Evolutionary conservation across 2,329 filamentous ascomycete species (phyloP).

Genomic region (Colletotrichum sp.): DNA sequence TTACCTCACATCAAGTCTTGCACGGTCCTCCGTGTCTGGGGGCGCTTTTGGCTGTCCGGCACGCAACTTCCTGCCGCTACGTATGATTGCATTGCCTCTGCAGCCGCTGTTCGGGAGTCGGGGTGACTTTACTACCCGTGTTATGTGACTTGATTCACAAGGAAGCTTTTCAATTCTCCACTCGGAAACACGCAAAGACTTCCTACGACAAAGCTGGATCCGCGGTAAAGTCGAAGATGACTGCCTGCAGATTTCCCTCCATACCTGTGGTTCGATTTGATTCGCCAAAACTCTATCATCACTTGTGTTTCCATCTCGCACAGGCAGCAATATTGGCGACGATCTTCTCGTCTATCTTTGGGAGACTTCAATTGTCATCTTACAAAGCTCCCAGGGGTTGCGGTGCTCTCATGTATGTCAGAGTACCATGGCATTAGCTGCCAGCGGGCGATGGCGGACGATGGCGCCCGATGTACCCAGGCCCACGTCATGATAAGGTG

Average conservation of each 20-base stretch:
- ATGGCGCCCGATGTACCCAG: not conserved
- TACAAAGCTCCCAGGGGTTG: not conserved
- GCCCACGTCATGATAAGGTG: conserved; percentile 3
- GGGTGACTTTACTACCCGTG: not conserved
- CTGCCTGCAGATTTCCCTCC: not conserved
- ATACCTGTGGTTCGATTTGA: not conserved
- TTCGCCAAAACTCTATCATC: not conserved
- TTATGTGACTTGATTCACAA: not conserved
- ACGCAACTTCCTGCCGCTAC: not conserved
- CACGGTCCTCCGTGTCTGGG: not conserved
- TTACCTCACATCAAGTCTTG: not conserved
- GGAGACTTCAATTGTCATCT: not conserved
- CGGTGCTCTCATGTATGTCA: conserved; percentile 10
- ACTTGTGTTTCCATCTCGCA: not conserved
- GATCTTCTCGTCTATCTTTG: not conserved
- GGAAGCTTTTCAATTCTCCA: not conserved
- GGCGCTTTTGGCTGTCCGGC: not conserved
- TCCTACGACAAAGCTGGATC: not conserved
- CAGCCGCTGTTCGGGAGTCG: not conserved
- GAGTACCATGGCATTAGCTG: conserved; percentile 15
- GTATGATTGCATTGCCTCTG: not conserved
- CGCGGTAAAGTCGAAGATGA: not conserved
- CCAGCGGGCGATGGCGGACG: not conserved
- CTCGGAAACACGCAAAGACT: not conserved
- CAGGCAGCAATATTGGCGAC: not conserved